Evolutionary conservation across 2,329 filamentous ascomycete genomes (phyloP), one percentile per base, ranked within the genome.

Genomic region (Trichoderma breve): DNA sequence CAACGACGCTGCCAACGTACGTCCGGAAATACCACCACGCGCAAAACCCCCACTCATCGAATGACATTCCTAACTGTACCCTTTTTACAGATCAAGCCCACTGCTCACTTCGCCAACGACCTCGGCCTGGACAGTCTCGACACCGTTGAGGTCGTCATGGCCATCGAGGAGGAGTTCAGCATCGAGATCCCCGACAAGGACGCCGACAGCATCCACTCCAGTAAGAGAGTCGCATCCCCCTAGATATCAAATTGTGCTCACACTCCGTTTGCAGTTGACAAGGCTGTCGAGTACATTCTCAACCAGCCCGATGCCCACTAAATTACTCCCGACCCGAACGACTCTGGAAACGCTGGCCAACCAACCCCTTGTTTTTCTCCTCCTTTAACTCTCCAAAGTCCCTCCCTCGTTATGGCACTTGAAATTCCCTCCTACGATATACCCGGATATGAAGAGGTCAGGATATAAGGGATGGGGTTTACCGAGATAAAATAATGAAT

Each of bases 81-180:
- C 5, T 28, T 66, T 72, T 66, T 71, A 70, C 74, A 98, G 95
- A 93, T 99, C 82, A 93, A 91, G 80, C 85, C 89, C 75, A 87
- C 86, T 69, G 92, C 95, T 73, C 95, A 98, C 89, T 99, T 99
- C 86, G 89, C 94, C 81, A 98, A 98, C 83, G 95, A 99, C 85
- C 92, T 99, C 75, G 96, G 95, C 76, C 88, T 99, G 79, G 96
- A 99, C 87, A 97, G 93, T 85, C 89, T 99, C 83, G 96, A 99
- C 84, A 98, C 96, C 75, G 96, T 99, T 75, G 96, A 99, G 88
- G 96, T 99, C 77, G 96, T 99, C 79, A 99, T 99, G 96, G 96
- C 96, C 76, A 98, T 99, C 85, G 96, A 99, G 89, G 96, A 99
- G 85, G 87, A 91, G 80, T 90, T 91, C 81, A 89, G 94, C 92